Evolutionary conservation across 2,329 filamentous ascomycete species (phyloP).

Genomic region (Xylariaceae sp.): DNA sequence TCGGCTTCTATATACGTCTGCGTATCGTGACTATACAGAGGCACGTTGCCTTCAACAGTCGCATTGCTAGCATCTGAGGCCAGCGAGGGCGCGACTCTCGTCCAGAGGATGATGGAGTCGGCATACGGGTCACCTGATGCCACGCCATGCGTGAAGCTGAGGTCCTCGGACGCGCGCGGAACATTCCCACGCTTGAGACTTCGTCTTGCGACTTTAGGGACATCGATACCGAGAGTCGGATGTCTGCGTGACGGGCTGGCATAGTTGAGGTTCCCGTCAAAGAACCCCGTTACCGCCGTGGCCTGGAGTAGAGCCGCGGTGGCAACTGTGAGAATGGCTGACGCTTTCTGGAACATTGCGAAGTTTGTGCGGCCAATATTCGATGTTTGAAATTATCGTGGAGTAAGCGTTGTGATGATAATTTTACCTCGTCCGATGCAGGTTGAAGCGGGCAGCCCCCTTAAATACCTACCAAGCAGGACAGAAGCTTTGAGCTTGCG

Average conservation of each 20-base stretch:
- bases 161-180: slow-evolving; percentile 39
- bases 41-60: slow-evolving; percentile 39
- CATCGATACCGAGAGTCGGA: slow-evolving; percentile 57
- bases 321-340: not conserved
- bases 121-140: slow-evolving; percentile 47
- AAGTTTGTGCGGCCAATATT: not conserved
- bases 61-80: slow-evolving; percentile 44
- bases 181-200: slow-evolving; percentile 40
- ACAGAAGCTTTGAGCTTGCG: not conserved
- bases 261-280: slow-evolving; percentile 58
- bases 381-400: not conserved
- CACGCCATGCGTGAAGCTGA: slow-evolving; percentile 62
- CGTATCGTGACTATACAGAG: slow-evolving; percentile 45
- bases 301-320: slow-evolving; percentile 8
- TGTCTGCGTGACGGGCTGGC: slow-evolving; percentile 61
- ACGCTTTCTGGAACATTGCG: slow-evolving; percentile 6
- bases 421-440: not conserved
- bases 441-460: not conserved
- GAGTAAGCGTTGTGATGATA: not conserved
- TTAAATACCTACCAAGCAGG: not conserved
- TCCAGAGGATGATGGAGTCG: slow-evolving; percentile 55
- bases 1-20: slow-evolving; percentile 41
- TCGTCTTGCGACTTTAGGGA: slow-evolving; percentile 55
- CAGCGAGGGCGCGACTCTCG: slow-evolving; percentile 40
- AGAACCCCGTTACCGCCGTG: slow-evolving; percentile 16